Base-by-base conservation (phyloP, 345 rosid genomes). In the Eucalyptus paniculata region DNA sequence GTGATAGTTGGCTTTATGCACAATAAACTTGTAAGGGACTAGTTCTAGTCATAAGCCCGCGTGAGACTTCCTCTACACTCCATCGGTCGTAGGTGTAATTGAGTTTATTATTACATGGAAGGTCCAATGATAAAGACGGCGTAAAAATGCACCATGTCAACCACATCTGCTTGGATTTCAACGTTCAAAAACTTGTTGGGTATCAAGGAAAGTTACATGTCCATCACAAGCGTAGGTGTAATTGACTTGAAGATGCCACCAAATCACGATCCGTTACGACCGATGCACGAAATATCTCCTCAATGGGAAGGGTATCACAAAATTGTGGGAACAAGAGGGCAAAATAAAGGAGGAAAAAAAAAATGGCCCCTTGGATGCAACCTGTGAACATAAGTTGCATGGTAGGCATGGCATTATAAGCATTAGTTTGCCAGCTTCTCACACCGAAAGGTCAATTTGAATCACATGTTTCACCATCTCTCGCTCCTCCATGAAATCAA, bases 381-480 rank as follows among this genome's bases (percentile, higher is more conserved):
- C 83, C 83, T 77, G 87, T 86, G 87, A 86, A 32, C 32, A 47
- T 51, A 47, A 77, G 47, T 77, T 86, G 87, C 87, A 86, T 86
- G 87, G 60, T 86, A 54, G 87, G 60, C 87, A 54, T 86, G 87
- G 49, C 87, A 60, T 87, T 30, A 87, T 54, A 87, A 87, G 88
- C 88, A 87, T 87, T 87, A 77, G 83, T 77, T 37, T 77, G 58
- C 88, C 88, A 42, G 42, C 26, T 53, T 18, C 51, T 58, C 89
- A 87, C 80, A 82, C 89, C 89, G 89, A 90, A 90, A 88, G 89
- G 50, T 87, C 58, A 90, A 82, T 60, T 47, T 83, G 89, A 62
- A 81, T 90, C 91, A 90, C 91, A 88, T 86, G 91, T 62, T 90
- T 90, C 90, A 21, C 83, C 83, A 21, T 77, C 83, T 54, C 67